phyloP scores from a whole-genome alignment of 164 flowering plant species.

The Akebia trifoliata region DNA sequence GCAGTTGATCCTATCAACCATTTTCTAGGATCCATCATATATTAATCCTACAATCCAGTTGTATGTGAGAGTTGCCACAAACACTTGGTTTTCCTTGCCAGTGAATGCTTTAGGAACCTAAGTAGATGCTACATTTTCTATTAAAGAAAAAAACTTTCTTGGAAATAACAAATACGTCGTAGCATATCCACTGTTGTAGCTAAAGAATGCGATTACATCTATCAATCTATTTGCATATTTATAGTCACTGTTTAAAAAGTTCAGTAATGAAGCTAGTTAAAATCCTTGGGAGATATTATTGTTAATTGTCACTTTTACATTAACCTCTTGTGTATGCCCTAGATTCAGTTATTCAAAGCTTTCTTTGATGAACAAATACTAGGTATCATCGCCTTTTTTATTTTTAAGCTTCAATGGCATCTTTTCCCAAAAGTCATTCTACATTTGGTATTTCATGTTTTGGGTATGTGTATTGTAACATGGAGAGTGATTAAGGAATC shows the following conservation, averaged over 20 bases:
- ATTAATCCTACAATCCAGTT: neutral
- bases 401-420: too few relatives aligned
- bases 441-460: too few relatives aligned
- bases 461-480: too few relatives aligned
- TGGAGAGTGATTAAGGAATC: too few relatives aligned
- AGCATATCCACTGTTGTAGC: too few relatives aligned
- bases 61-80: neutral
- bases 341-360: neutral
- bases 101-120: neutral
- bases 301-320: neutral
- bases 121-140: neutral
- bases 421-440: too few relatives aligned
- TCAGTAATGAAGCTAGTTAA: too few relatives aligned
- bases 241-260: too few relatives aligned
- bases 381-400: neutral
- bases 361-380: neutral
- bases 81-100: neutral
- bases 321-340: neutral
- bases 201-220: too few relatives aligned
- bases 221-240: neutral
- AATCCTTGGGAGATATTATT: too few relatives aligned
- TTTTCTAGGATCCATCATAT: constrained; percentile 18
- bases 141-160: neutral
- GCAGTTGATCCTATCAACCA: constrained; percentile 41
- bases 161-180: too few relatives aligned